These are phyloP conservation scores for Blastobotrys buckinghamii DNA, from an alignment of 1,139 yeast genomes.

Conservation along the genomic window DNA sequence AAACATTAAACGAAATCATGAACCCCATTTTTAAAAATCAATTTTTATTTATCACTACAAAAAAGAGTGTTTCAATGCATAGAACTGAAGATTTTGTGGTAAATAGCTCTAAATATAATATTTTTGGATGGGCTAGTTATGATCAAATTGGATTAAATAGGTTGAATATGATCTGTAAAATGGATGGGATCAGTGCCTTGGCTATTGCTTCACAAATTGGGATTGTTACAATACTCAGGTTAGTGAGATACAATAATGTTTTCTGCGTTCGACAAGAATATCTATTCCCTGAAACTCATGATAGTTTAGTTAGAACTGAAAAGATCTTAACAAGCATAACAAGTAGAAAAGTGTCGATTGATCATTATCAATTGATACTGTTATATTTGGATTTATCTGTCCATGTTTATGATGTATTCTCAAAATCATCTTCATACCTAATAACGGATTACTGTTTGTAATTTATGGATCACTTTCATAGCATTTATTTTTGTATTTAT, in stretches of 20 bases:
- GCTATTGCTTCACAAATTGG: constrained; percentile 58
- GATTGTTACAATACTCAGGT: constrained; percentile 48
- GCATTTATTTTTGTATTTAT: too few relatives aligned
- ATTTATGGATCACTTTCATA: too few relatives aligned
- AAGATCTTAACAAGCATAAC: constrained; percentile 21
- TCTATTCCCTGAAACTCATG: constrained; percentile 34
- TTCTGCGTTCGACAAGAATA: constrained; percentile 58
- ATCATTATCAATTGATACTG: constrained; percentile 1
- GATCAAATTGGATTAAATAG: constrained; percentile 37
- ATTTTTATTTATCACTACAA: constrained; percentile 40
- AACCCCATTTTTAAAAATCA: constrained; percentile 42
- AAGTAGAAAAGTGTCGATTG: constrained; percentile 16
- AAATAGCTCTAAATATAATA: constrained; percentile 42
- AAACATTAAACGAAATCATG: background rate
- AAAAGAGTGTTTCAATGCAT: constrained; percentile 35
- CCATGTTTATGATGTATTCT: constrained; percentile 4
- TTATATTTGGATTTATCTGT: background rate
- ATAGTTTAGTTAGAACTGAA: constrained; percentile 7
- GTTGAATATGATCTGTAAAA: constrained; percentile 44
- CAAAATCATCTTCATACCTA: background rate
- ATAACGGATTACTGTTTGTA: background rate
- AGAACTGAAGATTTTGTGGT: constrained; percentile 46
- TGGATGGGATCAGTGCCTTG: constrained; percentile 51
- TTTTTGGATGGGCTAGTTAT: constrained; percentile 38
- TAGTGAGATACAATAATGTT: constrained; percentile 52